phyloP scores from a whole-genome alignment of 441 rosid genomes.

The Kokia cookei region DNA sequence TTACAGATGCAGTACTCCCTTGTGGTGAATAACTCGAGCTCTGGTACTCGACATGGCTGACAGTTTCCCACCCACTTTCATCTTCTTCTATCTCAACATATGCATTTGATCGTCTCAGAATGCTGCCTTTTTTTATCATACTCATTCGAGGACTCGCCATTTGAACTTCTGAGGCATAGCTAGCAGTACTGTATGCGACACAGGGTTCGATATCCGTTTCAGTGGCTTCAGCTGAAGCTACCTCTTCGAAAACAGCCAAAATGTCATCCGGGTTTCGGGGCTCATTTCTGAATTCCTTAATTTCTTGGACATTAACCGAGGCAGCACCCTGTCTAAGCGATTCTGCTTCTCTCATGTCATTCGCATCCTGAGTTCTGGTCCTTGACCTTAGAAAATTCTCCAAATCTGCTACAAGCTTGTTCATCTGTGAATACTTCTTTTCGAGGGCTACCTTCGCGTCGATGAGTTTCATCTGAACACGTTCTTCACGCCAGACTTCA shows the following conservation, averaged over 20 bases:
- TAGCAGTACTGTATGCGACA: constrained; percentile 44
- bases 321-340: constrained; percentile 50
- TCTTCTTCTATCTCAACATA: constrained; percentile 56
- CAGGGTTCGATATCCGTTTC: constrained; percentile 64
- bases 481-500: constrained; percentile 98
- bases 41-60: constrained; percentile 79
- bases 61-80: constrained; percentile 93
- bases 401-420: constrained; percentile 57
- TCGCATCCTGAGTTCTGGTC: constrained; percentile 33
- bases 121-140: constrained; percentile 22
- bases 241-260: constrained; percentile 69
- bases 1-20: constrained; percentile 59
- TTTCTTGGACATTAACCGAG: constrained; percentile 41
- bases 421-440: constrained; percentile 79
- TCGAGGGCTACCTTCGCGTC: constrained; percentile 86
- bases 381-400: constrained; percentile 58
- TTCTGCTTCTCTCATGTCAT: constrained; percentile 65
- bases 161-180: constrained; percentile 15
- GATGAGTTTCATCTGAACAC: constrained; percentile 93
- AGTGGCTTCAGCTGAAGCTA: constrained; percentile 43
- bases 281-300: constrained; percentile 66
- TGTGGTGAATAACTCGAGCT: constrained; percentile 80
- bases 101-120: constrained; percentile 34
- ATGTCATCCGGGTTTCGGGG: constrained; percentile 69
- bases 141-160: constrained; percentile 42